phyloP scores from a whole-genome alignment of 257 asterid species.

The Solanum pimpinellifolium region DNA sequence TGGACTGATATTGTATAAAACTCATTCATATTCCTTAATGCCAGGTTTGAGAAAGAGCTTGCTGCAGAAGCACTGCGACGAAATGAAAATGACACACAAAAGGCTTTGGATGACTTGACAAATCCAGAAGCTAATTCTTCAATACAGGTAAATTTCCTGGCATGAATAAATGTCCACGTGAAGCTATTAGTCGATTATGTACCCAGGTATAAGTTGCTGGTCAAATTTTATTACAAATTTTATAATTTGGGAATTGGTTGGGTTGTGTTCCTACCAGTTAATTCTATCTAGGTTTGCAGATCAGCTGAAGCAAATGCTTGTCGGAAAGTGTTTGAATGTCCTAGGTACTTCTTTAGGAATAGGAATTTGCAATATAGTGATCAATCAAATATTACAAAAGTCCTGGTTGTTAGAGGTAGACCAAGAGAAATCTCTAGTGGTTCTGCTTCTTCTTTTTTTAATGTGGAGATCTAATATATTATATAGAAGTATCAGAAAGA shows the following conservation, averaged over 20 bases:
- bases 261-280: background rate
- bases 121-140: slow-evolving; percentile 54
- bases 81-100: slow-evolving; percentile 80
- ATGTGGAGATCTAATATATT: background rate
- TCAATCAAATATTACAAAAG: background rate
- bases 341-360: background rate
- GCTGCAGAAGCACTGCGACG: slow-evolving; percentile 94
- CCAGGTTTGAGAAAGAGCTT: slow-evolving; percentile 63
- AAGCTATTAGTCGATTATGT: background rate
- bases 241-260: background rate
- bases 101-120: slow-evolving; percentile 82
- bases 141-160: slow-evolving; percentile 47
- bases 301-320: background rate
- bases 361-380: background rate
- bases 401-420: background rate
- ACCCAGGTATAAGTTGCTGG: background rate
- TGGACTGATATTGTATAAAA: background rate
- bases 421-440: background rate
- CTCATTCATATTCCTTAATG: background rate
- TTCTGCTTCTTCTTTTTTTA: background rate
- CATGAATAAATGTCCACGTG: background rate
- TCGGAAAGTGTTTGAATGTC: background rate
- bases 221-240: background rate
- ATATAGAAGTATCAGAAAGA: background rate
- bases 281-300: background rate